Percentiles rank a stretch among this genome's conserved stretches.
phyloP scores from a whole-genome alignment of 495 filamentous ascomycete species.

The Hypoxylon trugodes region DNA sequence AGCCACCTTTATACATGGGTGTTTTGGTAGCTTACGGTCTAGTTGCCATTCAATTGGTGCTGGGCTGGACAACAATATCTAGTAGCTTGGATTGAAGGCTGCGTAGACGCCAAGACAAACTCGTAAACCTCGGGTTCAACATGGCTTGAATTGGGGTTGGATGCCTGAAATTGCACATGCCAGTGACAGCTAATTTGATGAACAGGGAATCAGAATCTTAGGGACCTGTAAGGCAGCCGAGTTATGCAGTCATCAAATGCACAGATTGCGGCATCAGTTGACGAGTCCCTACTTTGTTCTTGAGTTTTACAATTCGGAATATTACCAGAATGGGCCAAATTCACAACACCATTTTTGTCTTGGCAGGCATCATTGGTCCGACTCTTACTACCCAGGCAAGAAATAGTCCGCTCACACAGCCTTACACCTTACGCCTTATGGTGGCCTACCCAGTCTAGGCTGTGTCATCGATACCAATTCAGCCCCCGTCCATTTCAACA shows the following conservation, averaged over 20 bases:
- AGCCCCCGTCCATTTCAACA: not conserved
- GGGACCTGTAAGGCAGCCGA: not conserved
- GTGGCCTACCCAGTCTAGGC: not conserved
- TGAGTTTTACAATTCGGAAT: not conserved
- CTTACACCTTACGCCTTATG: too few relatives aligned
- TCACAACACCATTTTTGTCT: not conserved
- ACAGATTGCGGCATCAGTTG: not conserved
- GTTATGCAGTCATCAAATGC: slow-evolving; percentile 16
- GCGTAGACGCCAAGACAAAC: too few relatives aligned
- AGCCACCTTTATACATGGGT: not conserved
- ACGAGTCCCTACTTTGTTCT: not conserved
- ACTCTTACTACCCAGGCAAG: not conserved
- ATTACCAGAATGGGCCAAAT: not conserved
- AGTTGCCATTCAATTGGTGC: not conserved
- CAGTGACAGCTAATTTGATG: too few relatives aligned
- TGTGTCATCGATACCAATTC: slow-evolving; percentile 4
- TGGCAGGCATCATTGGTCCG: slow-evolving; percentile 7
- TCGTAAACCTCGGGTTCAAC: too few relatives aligned
- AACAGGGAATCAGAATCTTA: too few relatives aligned
- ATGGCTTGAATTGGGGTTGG: too few relatives aligned
- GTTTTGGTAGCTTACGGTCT: not conserved
- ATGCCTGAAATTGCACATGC: too few relatives aligned
- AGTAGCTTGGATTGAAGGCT: too few relatives aligned
- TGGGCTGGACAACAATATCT: not conserved
- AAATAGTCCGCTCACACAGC: slow-evolving; percentile 3